Evolutionary conservation across 306 rosid species (phyloP).

Genomic region (Styphnolobium japonicum): DNA sequence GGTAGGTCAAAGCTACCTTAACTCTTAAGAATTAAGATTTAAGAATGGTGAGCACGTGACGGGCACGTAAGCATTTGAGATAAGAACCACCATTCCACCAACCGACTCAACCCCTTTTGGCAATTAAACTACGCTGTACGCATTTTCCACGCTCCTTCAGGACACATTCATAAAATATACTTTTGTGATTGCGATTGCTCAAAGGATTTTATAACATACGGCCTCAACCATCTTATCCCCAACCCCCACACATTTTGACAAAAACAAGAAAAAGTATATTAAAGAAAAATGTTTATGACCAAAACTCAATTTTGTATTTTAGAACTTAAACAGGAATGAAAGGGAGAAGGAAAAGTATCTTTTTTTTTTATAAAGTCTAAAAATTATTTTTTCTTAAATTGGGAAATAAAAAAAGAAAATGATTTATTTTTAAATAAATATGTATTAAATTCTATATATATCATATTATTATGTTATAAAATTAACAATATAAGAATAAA

Average conservation of each 20-base stretch:
- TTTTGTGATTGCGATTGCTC: background rate
- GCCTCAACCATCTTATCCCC: slow-evolving; percentile 17
- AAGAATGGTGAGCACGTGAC: slow-evolving; percentile 24
- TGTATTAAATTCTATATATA: too few species aligned
- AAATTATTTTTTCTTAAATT: too few species aligned
- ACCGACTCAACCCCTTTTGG: slow-evolving; percentile 12
- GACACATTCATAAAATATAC: background rate
- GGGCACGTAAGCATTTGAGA: background rate
- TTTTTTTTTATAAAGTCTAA: too few species aligned
- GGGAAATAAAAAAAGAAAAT: too few species aligned
- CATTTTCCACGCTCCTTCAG: slow-evolving; percentile 20
- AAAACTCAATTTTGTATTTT: too few species aligned
- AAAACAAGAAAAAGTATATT: background rate
- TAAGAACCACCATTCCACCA: slow-evolving; percentile 26
- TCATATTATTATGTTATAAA: too few species aligned
- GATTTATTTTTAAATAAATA: too few species aligned
- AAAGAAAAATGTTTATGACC: background rate
- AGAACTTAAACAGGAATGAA: too few species aligned
- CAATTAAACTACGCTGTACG: background rate
- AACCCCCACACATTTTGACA: background rate
- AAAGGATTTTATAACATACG: background rate
- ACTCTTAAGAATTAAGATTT: too few species aligned
- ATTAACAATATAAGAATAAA: too few species aligned
- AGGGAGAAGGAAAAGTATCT: too few species aligned
- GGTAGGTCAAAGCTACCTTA: background rate